A percentile compares a stretch with the other conserved stretches of the same genome.
phyloP scores from a whole-genome alignment of 2,329 filamentous ascomycete species.

The Karstenula rhodostoma region DNA sequence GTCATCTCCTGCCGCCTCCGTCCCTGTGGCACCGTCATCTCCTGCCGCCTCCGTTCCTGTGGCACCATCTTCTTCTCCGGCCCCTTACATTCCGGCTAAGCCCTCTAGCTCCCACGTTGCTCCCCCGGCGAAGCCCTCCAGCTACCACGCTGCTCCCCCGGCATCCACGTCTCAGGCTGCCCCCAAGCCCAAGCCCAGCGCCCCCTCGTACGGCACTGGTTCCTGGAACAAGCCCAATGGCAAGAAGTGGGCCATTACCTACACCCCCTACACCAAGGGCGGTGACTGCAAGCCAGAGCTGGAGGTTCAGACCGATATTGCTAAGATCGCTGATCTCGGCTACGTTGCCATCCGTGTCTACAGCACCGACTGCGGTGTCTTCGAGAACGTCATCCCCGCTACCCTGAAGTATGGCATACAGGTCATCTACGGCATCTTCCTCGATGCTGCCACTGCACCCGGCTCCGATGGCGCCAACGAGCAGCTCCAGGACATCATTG shows the following conservation, averaged over 20 bases:
- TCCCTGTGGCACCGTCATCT: slow-evolving; percentile 11
- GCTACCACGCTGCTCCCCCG: slow-evolving; percentile 29
- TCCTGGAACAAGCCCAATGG: slow-evolving; percentile 52
- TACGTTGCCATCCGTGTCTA: slow-evolving; percentile 81
- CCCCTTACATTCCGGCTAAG: slow-evolving; percentile 14
- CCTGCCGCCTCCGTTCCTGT: slow-evolving; percentile 23
- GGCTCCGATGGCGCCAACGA: slow-evolving; percentile 65
- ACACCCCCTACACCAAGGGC: slow-evolving; percentile 56
- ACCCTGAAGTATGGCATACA: slow-evolving; percentile 72
- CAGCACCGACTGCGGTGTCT: slow-evolving; percentile 87
- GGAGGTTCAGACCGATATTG: slow-evolving; percentile 53
- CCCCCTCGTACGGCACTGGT: slow-evolving; percentile 25
- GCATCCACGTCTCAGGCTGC: slow-evolving; percentile 27
- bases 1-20: slow-evolving; percentile 13
- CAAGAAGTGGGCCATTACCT: slow-evolving; percentile 58
- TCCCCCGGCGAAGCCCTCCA: slow-evolving; percentile 20
- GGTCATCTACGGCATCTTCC: slow-evolving; percentile 88
- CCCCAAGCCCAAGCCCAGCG: slow-evolving; percentile 40
- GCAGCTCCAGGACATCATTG: slow-evolving; percentile 77
- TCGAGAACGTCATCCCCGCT: slow-evolving; percentile 76
- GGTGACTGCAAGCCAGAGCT: slow-evolving; percentile 54
- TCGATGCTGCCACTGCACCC: slow-evolving; percentile 64
- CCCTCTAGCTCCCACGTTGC: no score
- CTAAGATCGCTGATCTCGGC: slow-evolving; percentile 53
- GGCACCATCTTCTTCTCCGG: slow-evolving; percentile 18